These are phyloP conservation scores for Achlya hypogyna DNA, from an alignment of 352 stramenopile genomes.

Conservation along the genomic window DNA sequence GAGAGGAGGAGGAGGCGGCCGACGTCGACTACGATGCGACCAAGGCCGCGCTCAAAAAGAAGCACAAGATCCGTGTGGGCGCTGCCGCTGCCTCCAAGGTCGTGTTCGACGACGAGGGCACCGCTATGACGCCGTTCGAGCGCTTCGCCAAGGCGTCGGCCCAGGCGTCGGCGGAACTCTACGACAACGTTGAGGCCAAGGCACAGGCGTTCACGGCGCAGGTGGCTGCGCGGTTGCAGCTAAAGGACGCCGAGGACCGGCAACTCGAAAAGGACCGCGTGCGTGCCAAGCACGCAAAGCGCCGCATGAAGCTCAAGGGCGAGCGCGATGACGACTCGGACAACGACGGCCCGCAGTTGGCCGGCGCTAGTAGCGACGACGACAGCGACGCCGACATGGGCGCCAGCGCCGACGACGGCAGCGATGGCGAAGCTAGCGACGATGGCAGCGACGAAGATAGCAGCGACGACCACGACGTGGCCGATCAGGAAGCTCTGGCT, in stretches of 20 bases:
- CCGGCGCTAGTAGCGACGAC: constrained; percentile 22
- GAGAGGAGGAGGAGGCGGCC: constrained; percentile 37
- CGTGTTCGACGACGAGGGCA: constrained; percentile 93
- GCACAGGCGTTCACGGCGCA: constrained; percentile 50
- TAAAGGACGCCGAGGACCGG: constrained; percentile 73
- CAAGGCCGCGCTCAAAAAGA: constrained; percentile 73
- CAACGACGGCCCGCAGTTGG: constrained; percentile 19
- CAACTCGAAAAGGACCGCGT: constrained; percentile 78
- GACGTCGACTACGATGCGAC: constrained; percentile 46
- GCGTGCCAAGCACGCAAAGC: constrained; percentile 85
- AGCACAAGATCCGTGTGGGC: constrained; percentile 75
- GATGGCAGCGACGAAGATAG: constrained; percentile 22
- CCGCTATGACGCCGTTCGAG: constrained; percentile 55
- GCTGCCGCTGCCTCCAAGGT: constrained; percentile 74
- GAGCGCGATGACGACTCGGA: constrained; percentile 38
- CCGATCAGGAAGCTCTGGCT: constrained; percentile 61
- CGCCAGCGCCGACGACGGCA: constrained; percentile 25
- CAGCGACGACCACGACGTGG: not conserved
- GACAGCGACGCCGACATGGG: constrained; percentile 25
- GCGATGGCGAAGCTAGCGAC: constrained; percentile 29
- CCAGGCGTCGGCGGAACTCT: constrained; percentile 26
- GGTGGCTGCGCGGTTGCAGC: constrained; percentile 55
- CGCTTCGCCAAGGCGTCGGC: constrained; percentile 39
- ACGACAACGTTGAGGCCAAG: constrained; percentile 59
- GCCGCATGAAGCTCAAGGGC: constrained; percentile 75